Base-by-base conservation (phyloP, 2,329 filamentous ascomycete genomes). In the Thyridium curvatum region DNA sequence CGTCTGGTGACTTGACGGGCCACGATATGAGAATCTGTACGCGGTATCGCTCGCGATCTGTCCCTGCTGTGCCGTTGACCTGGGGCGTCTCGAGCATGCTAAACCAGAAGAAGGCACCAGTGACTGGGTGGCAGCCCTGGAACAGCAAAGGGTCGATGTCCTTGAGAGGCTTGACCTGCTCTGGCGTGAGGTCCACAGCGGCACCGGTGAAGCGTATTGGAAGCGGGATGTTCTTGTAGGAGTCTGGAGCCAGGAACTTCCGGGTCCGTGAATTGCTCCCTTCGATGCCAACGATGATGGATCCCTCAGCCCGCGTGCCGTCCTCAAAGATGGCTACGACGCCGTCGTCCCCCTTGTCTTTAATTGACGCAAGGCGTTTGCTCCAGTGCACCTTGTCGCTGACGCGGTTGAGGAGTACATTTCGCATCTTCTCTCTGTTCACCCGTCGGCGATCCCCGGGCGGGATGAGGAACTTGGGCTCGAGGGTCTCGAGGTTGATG, bases 111-210 rank as follows among this genome's bases (percentile, higher is more conserved):
- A 64, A 77, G 15, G 62, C 63, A 35, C 67, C 64, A 1, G 67
- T 71, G 4, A 62, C 55, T 0, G 73, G 71, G 48, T 79, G 69
- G 10, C 66, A 61, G 3, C 69, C 74, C 41, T 76, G 70, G 48
- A 78, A 73, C 17, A 77, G 66, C 31, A 71, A 62, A 0, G 72
- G 72, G 42, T 78, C 72, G 18, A 77, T 63, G 1, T 56, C 59
- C n/a, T 64, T 58, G 8, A 72, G 54, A 7, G 60, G 47, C 56
- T 50, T 45, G 59, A 49, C 54, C 58, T 63, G 47, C 45, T 60
- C 53, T 16, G 60, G 52, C 2, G 56, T 62, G 41, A 70, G 53
- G 36, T 61, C 50, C 1, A 62, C 48, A 4, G 59, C 54, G 2
- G 58, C 57, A 5, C 65, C 66, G 15, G 65, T 46, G 36, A 69